Evolutionary conservation across 2,329 filamentous ascomycete genomes (phyloP).

Genomic region (Eutypella sp.): DNA sequence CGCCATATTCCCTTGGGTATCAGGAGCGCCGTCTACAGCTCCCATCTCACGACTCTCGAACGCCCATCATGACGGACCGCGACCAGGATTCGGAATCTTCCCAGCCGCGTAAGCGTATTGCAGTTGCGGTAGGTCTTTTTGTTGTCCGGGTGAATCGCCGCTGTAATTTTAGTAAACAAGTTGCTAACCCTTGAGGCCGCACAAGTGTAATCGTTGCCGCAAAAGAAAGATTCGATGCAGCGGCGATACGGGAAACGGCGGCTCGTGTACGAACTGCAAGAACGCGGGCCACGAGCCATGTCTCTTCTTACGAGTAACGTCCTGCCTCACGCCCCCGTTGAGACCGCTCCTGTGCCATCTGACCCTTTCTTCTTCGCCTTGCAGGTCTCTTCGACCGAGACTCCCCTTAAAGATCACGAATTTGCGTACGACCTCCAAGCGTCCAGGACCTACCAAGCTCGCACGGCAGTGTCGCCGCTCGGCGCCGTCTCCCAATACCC

Average conservation of each 20-base stretch:
- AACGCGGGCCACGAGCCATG: constrained; percentile 67
- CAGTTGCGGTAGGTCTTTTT: constrained; percentile 49
- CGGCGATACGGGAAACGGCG: constrained; percentile 72
- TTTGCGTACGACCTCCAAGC: constrained; percentile 33
- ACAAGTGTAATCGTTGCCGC: constrained; percentile 79
- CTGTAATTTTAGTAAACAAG: neutral
- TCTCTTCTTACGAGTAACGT: constrained; percentile 70
- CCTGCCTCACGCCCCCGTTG: constrained; percentile 4
- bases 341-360: constrained; percentile 9
- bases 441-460: constrained; percentile 29
- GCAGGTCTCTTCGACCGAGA: constrained; percentile 35
- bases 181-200: constrained; percentile 13
- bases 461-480: constrained; percentile 22
- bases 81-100: constrained; percentile 36
- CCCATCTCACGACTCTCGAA: constrained; percentile 30
- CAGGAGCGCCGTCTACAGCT: constrained; percentile 33
- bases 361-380: constrained; percentile 7
- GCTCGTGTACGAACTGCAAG: constrained; percentile 78
- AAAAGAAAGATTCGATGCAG: constrained; percentile 95
- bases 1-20: constrained; percentile 31
- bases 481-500: constrained; percentile 28
- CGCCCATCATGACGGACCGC: constrained; percentile 36
- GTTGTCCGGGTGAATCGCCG: neutral
- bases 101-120: constrained; percentile 52
- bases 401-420: constrained; percentile 29